These are phyloP conservation scores for Digitaria exilis DNA, from an alignment of 202 grass and related monocot species.

Conservation along the genomic window DNA sequence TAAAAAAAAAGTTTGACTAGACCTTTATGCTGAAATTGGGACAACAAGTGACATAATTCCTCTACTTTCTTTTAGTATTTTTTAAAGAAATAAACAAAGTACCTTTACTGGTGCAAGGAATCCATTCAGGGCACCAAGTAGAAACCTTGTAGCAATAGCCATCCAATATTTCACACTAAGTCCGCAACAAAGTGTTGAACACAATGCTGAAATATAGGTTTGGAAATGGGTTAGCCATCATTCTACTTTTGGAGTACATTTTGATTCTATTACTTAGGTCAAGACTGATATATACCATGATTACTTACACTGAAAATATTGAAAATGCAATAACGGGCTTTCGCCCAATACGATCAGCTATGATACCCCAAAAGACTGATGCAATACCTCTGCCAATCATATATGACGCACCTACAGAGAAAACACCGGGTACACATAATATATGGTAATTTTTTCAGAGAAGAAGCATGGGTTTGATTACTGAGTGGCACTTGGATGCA, in stretches of 20 bases:
- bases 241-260: background rate
- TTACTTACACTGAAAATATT: slow-evolving; percentile 52
- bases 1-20: background rate
- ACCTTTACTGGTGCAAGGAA: slow-evolving; percentile 81
- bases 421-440: background rate
- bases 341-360: slow-evolving; percentile 66
- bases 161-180: slow-evolving; percentile 89
- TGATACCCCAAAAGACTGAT: slow-evolving; percentile 67
- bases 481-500: background rate
- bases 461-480: background rate
- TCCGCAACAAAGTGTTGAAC: slow-evolving; percentile 91
- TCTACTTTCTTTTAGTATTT: background rate
- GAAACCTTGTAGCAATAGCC: slow-evolving; percentile 74
- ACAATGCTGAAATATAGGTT: slow-evolving; percentile 54
- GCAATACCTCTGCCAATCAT: slow-evolving; percentile 80
- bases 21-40: background rate
- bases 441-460: background rate
- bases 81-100: background rate
- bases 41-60: background rate
- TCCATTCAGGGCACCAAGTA: slow-evolving; percentile 82
- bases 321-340: slow-evolving; percentile 68
- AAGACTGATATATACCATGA: background rate
- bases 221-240: background rate
- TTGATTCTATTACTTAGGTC: background rate
- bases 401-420: slow-evolving; percentile 51